Evolutionary conservation across 2,329 filamentous ascomycete species (phyloP).

Genomic region (Alternaria ventricosa): DNA sequence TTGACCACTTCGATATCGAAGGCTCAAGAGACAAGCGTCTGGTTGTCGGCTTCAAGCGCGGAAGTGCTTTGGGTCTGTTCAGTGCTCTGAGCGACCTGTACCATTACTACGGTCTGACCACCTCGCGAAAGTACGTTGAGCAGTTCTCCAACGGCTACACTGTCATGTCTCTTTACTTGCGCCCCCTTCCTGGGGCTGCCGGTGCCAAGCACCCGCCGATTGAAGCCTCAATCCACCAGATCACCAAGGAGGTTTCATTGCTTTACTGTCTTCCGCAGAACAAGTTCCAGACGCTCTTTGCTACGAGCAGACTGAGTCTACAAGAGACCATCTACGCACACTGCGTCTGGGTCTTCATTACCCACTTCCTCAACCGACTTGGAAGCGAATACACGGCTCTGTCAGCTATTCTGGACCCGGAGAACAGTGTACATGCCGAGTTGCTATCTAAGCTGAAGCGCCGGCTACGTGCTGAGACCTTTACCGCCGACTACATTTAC

Average conservation of each 20-base stretch:
- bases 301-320: slow-evolving; percentile 82
- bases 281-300: slow-evolving; percentile 91
- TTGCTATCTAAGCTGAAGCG: slow-evolving; percentile 94
- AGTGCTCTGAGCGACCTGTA: slow-evolving; percentile 94
- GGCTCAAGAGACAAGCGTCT: slow-evolving; percentile 89
- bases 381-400: slow-evolving; percentile 91
- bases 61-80: slow-evolving; percentile 91
- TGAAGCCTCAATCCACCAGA: slow-evolving; percentile 95
- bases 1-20: slow-evolving; percentile 97
- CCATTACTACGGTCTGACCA: slow-evolving; percentile 98
- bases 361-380: slow-evolving; percentile 96
- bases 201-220: slow-evolving; percentile 73
- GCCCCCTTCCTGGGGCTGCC: slow-evolving; percentile 62
- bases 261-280: slow-evolving; percentile 98
- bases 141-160: slow-evolving; percentile 99
- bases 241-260: slow-evolving; percentile 97
- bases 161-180: slow-evolving; percentile 93
- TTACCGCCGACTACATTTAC: slow-evolving; percentile 96
- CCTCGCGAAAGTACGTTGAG: slow-evolving; percentile 94
- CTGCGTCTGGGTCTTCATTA: slow-evolving; percentile 96
- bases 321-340: slow-evolving; percentile 98
- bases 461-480: slow-evolving; percentile 91
- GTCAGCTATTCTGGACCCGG: slow-evolving; percentile 76
- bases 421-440: slow-evolving; percentile 84
- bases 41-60: slow-evolving; percentile 91